Percentiles rank a stretch among this genome's conserved stretches.
These are phyloP conservation scores for Talaromyces rugulosus DNA, from an alignment of 2,329 filamentous ascomycete species.

Conservation along the genomic window DNA sequence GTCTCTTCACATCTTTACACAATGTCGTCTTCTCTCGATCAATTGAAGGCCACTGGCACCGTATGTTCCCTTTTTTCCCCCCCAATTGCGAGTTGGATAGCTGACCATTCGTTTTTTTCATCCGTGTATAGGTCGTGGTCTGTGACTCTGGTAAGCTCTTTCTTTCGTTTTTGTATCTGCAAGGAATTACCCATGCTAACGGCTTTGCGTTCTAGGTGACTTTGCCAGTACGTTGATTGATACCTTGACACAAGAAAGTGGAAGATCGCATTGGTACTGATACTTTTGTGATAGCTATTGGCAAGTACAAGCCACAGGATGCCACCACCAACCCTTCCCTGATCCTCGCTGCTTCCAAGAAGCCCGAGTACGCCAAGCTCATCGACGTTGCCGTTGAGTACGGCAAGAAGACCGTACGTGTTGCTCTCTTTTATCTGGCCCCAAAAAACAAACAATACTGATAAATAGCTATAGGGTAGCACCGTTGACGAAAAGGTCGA, in stretches of 20 bases:
- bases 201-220: constrained; percentile 47
- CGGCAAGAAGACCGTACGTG: constrained; percentile 71
- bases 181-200: constrained; percentile 24
- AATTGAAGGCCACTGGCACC: constrained; percentile 95
- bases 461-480: constrained; percentile 42
- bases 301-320: constrained; percentile 99
- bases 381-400: constrained; percentile 81
- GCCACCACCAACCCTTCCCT: constrained; percentile 99
- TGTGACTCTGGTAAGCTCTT: constrained; percentile 71
- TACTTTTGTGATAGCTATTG: constrained; percentile 66
- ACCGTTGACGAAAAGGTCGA: constrained; percentile 80
- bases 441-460: neutral
- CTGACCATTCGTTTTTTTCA: constrained; percentile 14
- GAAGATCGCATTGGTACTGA: constrained; percentile 1
- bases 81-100: constrained; percentile 6
- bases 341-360: constrained; percentile 97
- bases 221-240: constrained; percentile 63
- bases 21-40: constrained; percentile 89
- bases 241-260: neutral
- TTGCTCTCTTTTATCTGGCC: neutral
- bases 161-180: constrained; percentile 36
- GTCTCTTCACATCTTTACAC: constrained; percentile 16
- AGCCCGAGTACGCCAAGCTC: constrained; percentile 88
- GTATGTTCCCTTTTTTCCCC: constrained; percentile 54
- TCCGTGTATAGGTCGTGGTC: constrained; percentile 71